Evolutionary conservation across 495 filamentous ascomycete species (phyloP).

Genomic region (Trichocladium uniseriatum): DNA sequence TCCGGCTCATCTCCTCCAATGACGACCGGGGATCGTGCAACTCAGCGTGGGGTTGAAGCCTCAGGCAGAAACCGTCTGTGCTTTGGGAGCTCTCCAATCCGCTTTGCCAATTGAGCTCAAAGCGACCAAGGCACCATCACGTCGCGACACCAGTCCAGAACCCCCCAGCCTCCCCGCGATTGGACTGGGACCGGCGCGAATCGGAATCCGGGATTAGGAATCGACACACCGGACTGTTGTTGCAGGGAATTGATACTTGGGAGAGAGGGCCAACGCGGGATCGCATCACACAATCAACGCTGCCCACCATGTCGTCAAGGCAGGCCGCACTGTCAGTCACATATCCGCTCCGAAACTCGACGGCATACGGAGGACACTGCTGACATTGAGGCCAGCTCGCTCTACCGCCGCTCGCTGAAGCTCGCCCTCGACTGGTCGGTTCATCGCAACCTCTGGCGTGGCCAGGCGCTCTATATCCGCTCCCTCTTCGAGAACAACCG

Average conservation of each 20-base stretch:
- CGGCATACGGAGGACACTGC: neutral
- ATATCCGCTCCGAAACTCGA: neutral
- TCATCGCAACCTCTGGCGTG: constrained; percentile 82
- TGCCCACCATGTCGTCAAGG: constrained; percentile 37
- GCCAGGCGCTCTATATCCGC: constrained; percentile 91
- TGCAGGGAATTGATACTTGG: neutral
- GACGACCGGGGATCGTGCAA: neutral
- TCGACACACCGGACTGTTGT: neutral
- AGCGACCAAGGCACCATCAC: neutral
- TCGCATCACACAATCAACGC: neutral
- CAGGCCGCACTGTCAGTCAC: constrained; percentile 39
- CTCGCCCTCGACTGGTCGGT: constrained; percentile 91
- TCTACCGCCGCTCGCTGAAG: constrained; percentile 90
- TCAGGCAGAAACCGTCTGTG: constrained; percentile 10
- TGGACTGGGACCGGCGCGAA: neutral
- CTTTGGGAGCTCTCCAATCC: constrained; percentile 11
- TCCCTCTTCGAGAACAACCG: constrained; percentile 92
- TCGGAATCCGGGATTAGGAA: neutral
- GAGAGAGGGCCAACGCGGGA: neutral
- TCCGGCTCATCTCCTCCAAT: neutral
- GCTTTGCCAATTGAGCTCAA: constrained; percentile 17
- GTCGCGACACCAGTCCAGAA: constrained; percentile 8
- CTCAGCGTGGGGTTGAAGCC: neutral
- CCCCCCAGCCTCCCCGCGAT: neutral
- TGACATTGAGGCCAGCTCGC: constrained; percentile 49